phyloP scores from a whole-genome alignment of 2,329 filamentous ascomycete genomes.

The Monosporascus sp. region DNA sequence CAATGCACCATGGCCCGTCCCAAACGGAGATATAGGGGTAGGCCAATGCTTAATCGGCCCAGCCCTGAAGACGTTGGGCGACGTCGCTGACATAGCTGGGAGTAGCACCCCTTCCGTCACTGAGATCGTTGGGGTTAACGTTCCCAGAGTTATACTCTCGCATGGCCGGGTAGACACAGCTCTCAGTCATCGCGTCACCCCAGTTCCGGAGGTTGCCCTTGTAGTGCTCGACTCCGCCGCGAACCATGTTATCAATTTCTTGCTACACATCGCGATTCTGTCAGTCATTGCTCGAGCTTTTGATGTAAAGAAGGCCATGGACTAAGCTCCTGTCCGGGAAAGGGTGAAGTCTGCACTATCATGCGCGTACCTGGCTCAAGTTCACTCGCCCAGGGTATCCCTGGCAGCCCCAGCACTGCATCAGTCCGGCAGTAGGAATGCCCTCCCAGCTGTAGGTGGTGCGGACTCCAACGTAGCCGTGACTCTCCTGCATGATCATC shows the following conservation, averaged over 20 bases:
- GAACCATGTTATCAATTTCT: conserved; percentile 30
- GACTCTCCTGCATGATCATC: conserved; percentile 38
- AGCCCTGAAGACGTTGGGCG: conserved; percentile 32
- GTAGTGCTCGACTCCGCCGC: conserved; percentile 22
- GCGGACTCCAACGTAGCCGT: conserved; percentile 31
- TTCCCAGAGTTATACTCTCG: conserved; percentile 36
- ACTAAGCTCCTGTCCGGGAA: too few relatives aligned
- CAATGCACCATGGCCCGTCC: too few relatives aligned
- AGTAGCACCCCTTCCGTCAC: conserved; percentile 30
- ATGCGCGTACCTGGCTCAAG: conserved; percentile 21
- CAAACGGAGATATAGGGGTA: too few relatives aligned
- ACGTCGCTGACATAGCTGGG: conserved; percentile 33
- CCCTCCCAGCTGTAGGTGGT: conserved; percentile 30
- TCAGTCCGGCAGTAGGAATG: conserved; percentile 31
- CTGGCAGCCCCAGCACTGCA: conserved; percentile 32
- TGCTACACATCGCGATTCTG: background rate
- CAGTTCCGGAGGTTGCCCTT: conserved; percentile 22
- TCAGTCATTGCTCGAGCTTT: too few relatives aligned
- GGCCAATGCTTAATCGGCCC: conserved; percentile 22
- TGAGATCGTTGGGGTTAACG: conserved; percentile 30
- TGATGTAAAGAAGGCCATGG: too few relatives aligned
- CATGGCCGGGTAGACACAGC: conserved; percentile 33
- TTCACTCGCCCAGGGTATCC: conserved; percentile 28
- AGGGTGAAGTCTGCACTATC: background rate
- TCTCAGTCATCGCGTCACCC: conserved; percentile 21